Evolutionary conservation across 495 filamentous ascomycete species (phyloP).

Genomic region (Penicillium goetzii): DNA sequence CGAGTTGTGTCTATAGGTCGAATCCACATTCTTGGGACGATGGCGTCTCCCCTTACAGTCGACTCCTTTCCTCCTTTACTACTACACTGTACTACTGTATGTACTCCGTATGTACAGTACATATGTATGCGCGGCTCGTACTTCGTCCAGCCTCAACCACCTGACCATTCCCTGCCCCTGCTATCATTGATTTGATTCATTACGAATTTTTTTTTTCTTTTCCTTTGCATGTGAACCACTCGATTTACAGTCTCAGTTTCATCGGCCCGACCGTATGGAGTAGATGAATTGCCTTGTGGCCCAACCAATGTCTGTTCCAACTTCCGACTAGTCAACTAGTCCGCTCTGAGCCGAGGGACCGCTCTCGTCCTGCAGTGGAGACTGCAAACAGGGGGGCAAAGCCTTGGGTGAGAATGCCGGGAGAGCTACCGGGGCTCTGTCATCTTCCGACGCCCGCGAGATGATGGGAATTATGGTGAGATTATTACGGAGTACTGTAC

Average conservation of each 20-base stretch:
- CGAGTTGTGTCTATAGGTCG: background rate
- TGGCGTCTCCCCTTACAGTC: background rate
- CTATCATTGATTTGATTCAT: no score
- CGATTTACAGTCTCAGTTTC: background rate
- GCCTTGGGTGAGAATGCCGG: constrained; percentile 7
- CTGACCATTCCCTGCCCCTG: constrained; percentile 2
- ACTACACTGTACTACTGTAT: background rate
- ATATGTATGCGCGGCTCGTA: background rate
- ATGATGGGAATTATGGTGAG: background rate
- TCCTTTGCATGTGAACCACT: constrained; percentile 22
- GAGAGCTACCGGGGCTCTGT: constrained; percentile 7
- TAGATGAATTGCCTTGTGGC: constrained; percentile 18
- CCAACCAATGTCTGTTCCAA: constrained; percentile 14
- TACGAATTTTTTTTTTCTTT: background rate
- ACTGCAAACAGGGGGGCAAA: constrained; percentile 22
- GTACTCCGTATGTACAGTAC: background rate
- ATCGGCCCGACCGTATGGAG: constrained; percentile 20
- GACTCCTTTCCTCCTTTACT: constrained; percentile 5
- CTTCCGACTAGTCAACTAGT: constrained; percentile 10
- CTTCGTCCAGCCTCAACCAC: background rate
- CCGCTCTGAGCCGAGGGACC: constrained; percentile 20
- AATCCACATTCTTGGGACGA: constrained; percentile 18
- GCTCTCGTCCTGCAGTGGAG: constrained; percentile 14
- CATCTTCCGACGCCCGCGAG: background rate
- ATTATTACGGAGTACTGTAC: background rate